Base-by-base conservation (phyloP, 106 monocot genomes). In the Dactylorhiza incarnata region DNA sequence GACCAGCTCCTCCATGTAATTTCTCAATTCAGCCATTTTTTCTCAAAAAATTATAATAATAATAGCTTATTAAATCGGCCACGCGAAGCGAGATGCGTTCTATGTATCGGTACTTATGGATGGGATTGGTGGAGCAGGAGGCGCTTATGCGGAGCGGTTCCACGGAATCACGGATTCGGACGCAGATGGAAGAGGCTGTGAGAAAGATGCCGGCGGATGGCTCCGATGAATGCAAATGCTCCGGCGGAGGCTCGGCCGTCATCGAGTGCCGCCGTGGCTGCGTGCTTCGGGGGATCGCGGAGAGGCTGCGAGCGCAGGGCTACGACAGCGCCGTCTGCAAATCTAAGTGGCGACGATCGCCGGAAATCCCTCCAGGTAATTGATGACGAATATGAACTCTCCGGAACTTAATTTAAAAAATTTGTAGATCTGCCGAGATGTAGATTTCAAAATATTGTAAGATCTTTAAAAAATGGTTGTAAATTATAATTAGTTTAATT, bases 261-360 rank as follows among this genome's bases (percentile, higher is more conserved):
- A 11, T 25, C 37, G 71, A 73, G 45, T 47, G 89, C 54, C 81
- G 88, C 74, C 79, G 85, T 74, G 54, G 53, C 9, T 92, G 83
- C 46, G 43, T 66, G 62, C 62, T 88, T 49, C 77, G n/a, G 20
- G 66, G 29, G 11, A 71, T 91, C 48, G 54, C 81, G 0, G 77
- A 85, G 5, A 37, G 73, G 19, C 84, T 96, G 6, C 76, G 77
- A n/a, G 72, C 73, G 7, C 75, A 67, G n/a, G 93, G 96, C 9
- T 83, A 82, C 58, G 83, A 97, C 80, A 82, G 86, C 77, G 89
- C 91, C 0, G 20, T 96, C 12, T 96, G 93, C 87, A 73, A 75
- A 66, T 93, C 93, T 26, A 91, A 89, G 70, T 96, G 96, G 96
- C 51, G 75, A 44, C 54, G 77, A 47, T 88, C 90, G 4, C 83